Percentiles rank a stretch among this genome's conserved stretches.
These are phyloP conservation scores for Kuraishia borneana DNA, from an alignment of 805 yeast genomes.

Conservation along the genomic window DNA sequence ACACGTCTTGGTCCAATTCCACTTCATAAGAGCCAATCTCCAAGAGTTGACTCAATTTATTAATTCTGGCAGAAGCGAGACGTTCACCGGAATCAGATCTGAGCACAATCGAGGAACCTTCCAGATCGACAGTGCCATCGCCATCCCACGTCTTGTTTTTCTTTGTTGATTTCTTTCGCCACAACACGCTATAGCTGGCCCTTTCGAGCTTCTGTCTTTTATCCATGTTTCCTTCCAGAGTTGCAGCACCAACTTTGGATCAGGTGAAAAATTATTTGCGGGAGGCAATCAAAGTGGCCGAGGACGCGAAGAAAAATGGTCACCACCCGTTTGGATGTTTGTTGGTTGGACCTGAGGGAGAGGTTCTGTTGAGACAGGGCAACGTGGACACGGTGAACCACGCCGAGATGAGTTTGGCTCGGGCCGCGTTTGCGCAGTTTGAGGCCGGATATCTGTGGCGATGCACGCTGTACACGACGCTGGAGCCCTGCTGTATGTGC, in stretches of 20 bases:
- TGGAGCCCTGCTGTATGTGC: slow-evolving; percentile 21
- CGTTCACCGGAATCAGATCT: slow-evolving; percentile 18
- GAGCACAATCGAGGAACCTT: slow-evolving; percentile 14
- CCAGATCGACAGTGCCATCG: slow-evolving; percentile 52
- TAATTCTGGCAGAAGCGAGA: slow-evolving; percentile 7
- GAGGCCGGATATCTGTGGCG: slow-evolving; percentile 14
- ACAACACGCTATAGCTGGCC: slow-evolving; percentile 29
- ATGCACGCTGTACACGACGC: slow-evolving; percentile 18
- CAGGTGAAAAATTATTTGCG: background rate
- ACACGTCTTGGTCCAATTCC: slow-evolving; percentile 41
- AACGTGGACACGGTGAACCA: slow-evolving; percentile 18
- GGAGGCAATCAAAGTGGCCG: slow-evolving; percentile 9
- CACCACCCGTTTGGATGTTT: slow-evolving; percentile 19
- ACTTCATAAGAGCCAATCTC: slow-evolving; percentile 50
- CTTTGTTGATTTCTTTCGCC: slow-evolving; percentile 62
- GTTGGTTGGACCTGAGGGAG: slow-evolving; percentile 15
- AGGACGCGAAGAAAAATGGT: slow-evolving; percentile 10
- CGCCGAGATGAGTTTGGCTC: slow-evolving; percentile 16
- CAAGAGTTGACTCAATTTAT: slow-evolving; percentile 25
- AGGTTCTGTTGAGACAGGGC: slow-evolving; percentile 13
- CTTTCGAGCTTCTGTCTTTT: background rate
- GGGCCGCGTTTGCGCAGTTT: slow-evolving; percentile 9
- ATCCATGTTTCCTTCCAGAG: slow-evolving; percentile 2
- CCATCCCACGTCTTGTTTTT: slow-evolving; percentile 95
- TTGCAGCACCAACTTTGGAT: background rate